Evolutionary conservation across 495 filamentous ascomycete genomes (phyloP).

Genomic region (Hypoxylon rickii): DNA sequence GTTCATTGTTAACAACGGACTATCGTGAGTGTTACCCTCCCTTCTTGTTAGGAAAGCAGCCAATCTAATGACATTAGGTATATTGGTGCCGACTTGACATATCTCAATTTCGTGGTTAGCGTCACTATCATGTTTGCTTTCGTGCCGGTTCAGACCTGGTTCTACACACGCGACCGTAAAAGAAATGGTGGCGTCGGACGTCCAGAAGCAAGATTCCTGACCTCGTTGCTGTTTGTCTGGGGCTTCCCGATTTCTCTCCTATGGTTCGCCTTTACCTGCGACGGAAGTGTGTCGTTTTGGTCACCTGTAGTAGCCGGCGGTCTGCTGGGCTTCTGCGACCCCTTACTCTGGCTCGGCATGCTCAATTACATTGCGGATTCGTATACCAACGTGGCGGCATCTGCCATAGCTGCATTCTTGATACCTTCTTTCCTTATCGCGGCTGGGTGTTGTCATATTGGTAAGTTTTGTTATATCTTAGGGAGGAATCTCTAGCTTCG

Average conservation of each 20-base stretch:
- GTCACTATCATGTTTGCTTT: constrained; percentile 44
- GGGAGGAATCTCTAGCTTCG: neutral
- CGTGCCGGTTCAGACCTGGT: constrained; percentile 44
- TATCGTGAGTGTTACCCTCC: constrained; percentile 34
- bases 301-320: constrained; percentile 43
- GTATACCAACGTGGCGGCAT: constrained; percentile 45
- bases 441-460: constrained; percentile 44
- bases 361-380: constrained; percentile 47
- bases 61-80: constrained; percentile 26
- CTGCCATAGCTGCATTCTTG: constrained; percentile 46
- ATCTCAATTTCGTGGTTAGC: constrained; percentile 45
- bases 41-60: neutral
- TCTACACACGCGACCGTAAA: constrained; percentile 41
- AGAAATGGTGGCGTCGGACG: constrained; percentile 35
- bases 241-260: constrained; percentile 44
- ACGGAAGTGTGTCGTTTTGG: constrained; percentile 45
- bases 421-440: constrained; percentile 45
- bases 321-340: constrained; percentile 43
- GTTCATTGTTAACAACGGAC: constrained; percentile 43
- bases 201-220: constrained; percentile 46
- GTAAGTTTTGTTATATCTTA: constrained; percentile 7
- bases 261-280: constrained; percentile 46
- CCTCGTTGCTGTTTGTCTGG: constrained; percentile 43
- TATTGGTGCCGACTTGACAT: constrained; percentile 44
- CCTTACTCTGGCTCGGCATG: constrained; percentile 45